Evolutionary conservation across 2,329 filamentous ascomycete species (phyloP), one percentile per base, ranked within the genome.

Genomic region (Cercospora sp.): DNA sequence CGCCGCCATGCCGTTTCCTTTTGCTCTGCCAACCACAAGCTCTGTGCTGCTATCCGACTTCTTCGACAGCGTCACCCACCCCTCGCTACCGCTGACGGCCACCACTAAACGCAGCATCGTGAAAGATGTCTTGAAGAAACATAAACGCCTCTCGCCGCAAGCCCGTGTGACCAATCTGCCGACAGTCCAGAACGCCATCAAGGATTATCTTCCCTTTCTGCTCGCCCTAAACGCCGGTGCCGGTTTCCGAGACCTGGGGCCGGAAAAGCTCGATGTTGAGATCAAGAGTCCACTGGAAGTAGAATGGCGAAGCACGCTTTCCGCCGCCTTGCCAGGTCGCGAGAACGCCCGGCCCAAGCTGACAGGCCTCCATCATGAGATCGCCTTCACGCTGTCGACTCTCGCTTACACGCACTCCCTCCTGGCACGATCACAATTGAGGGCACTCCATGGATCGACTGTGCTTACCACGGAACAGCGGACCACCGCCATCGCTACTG

Each of bases 11-110:
- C 94, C 94, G 33, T 98, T 92, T 78, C 91, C 91, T 12, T 97
- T 97, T 76, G 82, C 87, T 10, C 88, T 98, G 33, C 94, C 95
- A 1, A 98, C 94, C 0, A 97, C 94, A 5, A 97, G 93, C 36
- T 88, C 90, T 64, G 90, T 97, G 77, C 90, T 91, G 63, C 94
- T 97, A 78, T 90, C 91, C 23, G 85, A 90, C 42, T 91, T 85
- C 79, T 90, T 97, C 80, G 86, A 82, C 74, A 94, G 91, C 75
- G 87, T 89, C 71, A 93, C 92, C 2, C 94, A 98, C 80, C 94
- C 95, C 3, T 97, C 94, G 0, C 85, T 99, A 51, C 92, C 93
- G 26, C 87, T 94, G 74, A 87, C 88, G 64, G 90, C 93, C 23
- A 94, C 93, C 72, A 94, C 92, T 8, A 89, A 92, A 76, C 92